Conservation (phyloP, 192 early-diverging fungal genomes). For the Mortierella antarctica region DNA sequence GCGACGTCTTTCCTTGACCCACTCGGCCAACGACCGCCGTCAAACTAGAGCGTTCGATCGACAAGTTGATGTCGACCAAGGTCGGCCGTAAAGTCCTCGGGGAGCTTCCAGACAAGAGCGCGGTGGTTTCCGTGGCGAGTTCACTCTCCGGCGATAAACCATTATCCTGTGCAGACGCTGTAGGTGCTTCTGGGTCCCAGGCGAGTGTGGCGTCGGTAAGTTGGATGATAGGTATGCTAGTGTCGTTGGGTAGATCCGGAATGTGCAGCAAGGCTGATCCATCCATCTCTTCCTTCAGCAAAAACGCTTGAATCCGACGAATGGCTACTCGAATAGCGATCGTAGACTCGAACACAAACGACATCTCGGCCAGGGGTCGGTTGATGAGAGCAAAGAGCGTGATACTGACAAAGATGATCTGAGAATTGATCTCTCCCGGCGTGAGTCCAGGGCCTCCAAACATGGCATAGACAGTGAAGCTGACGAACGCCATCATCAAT, state of each 20-base stretch:
- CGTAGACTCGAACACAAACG: not conserved
- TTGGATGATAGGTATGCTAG: not conserved
- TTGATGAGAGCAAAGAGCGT: constrained; percentile 10
- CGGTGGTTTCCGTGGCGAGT: not conserved
- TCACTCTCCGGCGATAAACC: no score
- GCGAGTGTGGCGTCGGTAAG: not conserved
- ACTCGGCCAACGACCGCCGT: constrained; percentile 23
- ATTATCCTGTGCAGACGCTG: no score
- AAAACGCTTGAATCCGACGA: constrained; percentile 12
- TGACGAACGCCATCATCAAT: constrained; percentile 15
- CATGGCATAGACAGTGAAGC: constrained; percentile 11
- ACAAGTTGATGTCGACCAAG: constrained; percentile 40
- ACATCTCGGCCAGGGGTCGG: constrained; percentile 6
- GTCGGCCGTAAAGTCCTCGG: constrained; percentile 12
- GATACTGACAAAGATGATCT: constrained; percentile 23
- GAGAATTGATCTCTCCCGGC: not conserved
- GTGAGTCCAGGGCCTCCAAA: not conserved
- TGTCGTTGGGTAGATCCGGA: not conserved
- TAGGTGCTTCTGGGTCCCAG: no score
- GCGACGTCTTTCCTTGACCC: constrained; percentile 78
- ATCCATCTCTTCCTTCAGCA: constrained; percentile 22
- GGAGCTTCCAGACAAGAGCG: not conserved
- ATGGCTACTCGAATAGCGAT: constrained; percentile 14
- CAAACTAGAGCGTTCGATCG: constrained; percentile 14
- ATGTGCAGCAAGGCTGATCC: not conserved